Evolutionary conservation across 2,329 filamentous ascomycete genomes (phyloP).

Genomic region (Escovopsis weberi): DNA sequence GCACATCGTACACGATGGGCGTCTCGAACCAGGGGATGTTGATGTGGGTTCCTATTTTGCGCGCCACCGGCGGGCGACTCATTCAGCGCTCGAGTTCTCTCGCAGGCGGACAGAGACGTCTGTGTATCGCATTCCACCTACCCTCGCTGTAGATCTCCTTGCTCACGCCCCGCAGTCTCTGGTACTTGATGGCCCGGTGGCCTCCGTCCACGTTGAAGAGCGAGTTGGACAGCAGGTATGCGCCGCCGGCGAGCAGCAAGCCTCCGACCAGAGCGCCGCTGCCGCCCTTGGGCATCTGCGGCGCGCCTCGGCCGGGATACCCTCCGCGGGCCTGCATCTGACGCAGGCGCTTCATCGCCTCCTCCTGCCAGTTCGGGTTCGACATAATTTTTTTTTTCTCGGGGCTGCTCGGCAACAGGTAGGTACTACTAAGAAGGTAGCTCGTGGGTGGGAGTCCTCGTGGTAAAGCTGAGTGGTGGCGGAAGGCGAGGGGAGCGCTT

Average conservation of each 20-base stretch:
- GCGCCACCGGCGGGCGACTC: neutral
- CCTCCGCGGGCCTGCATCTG: constrained; percentile 30
- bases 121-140: constrained; percentile 15
- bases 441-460: neutral
- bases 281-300: constrained; percentile 25
- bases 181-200: constrained; percentile 98
- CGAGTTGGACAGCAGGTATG: constrained; percentile 41
- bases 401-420: too few relatives aligned
- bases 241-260: constrained; percentile 32
- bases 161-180: constrained; percentile 77
- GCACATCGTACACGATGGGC: constrained; percentile 91
- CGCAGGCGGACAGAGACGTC: too few relatives aligned
- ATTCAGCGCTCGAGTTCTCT: too few relatives aligned
- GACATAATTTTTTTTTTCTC: constrained; percentile 14
- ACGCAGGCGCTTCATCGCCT: constrained; percentile 36
- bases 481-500: neutral
- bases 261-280: constrained; percentile 27
- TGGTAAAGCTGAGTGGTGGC: too few relatives aligned
- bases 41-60: constrained; percentile 67
- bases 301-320: constrained; percentile 27
- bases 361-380: constrained; percentile 28
- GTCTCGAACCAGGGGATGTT: constrained; percentile 96
- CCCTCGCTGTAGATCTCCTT: constrained; percentile 96
- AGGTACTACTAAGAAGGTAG: neutral
- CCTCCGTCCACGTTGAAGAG: constrained; percentile 88